Evolutionary conservation across 139 green algal species (phyloP).

Genomic region (Asterochloris erici): DNA sequence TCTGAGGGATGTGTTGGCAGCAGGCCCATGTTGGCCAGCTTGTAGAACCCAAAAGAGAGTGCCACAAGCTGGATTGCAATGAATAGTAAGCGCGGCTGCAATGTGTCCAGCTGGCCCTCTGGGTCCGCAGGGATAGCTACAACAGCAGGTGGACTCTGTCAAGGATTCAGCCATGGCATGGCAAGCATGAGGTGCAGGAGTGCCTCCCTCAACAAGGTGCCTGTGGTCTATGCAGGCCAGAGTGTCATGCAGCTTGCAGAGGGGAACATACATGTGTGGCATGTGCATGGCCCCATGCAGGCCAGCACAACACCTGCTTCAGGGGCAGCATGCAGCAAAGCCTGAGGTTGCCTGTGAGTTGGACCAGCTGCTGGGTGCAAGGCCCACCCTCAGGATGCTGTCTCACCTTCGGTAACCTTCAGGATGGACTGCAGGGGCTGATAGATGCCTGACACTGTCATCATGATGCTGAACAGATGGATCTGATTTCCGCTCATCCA

Average conservation of each 20-base stretch:
- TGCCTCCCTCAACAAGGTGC: not conserved
- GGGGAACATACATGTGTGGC: not conserved
- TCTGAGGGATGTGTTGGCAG: constrained; percentile 85
- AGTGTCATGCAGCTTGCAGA: not conserved
- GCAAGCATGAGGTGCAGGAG: not conserved
- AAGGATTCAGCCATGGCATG: not conserved
- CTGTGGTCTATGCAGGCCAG: not conserved
- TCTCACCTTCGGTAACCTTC: constrained; percentile 55
- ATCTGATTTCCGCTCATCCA: constrained; percentile 89
- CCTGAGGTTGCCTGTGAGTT: not conserved
- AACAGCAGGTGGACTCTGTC: not conserved
- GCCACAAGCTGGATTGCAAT: constrained; percentile 63
- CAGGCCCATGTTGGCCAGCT: constrained; percentile 86
- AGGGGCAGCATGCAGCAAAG: not conserved
- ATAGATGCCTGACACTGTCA: constrained; percentile 75
- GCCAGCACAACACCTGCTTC: not conserved
- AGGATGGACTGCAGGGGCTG: constrained; percentile 75
- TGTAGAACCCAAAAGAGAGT: constrained; percentile 79
- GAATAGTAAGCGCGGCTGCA: constrained; percentile 70
- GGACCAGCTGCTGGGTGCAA: not conserved
- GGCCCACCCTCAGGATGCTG: not conserved
- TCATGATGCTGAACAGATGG: constrained; percentile 94
- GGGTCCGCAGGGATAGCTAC: constrained; percentile 68
- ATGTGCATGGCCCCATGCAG: not conserved
- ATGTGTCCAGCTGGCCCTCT: constrained; percentile 61